Percentiles rank a stretch among this genome's conserved stretches.
phyloP scores from a whole-genome alignment of 202 grass and related monocot species.

The Elaeis oleifera region DNA sequence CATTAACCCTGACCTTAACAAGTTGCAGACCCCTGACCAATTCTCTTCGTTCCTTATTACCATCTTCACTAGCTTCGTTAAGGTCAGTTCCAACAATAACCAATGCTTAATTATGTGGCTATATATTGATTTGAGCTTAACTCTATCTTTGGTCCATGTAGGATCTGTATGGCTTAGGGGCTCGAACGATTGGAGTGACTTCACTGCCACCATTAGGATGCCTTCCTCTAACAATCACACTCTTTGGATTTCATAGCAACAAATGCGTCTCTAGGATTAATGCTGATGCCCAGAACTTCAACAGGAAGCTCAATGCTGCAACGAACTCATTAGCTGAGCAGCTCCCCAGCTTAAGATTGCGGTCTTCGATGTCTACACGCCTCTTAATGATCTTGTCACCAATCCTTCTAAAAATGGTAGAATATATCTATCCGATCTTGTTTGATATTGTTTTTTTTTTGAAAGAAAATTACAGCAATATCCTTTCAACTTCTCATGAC shows the following conservation, averaged over 20 bases:
- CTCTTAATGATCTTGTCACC: conserved; percentile 35
- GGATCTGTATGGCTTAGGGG: conserved; percentile 66
- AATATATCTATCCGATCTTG: background rate
- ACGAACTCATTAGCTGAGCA: conserved; percentile 24
- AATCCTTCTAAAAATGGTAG: conserved; percentile 41
- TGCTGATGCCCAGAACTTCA: conserved; percentile 50
- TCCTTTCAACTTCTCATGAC: too few relatives aligned
- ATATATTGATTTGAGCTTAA: background rate
- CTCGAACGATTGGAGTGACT: conserved; percentile 60
- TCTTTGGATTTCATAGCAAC: conserved; percentile 35
- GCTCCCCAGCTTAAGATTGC: conserved; percentile 37
- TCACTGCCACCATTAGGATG: conserved; percentile 71
- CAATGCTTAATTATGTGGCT: background rate
- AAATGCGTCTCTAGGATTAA: conserved; percentile 52
- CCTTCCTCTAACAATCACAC: conserved; percentile 45
- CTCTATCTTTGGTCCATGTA: conserved; percentile 3
- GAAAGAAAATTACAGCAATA: too few relatives aligned
- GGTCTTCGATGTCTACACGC: conserved; percentile 68
- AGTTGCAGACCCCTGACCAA: conserved; percentile 33
- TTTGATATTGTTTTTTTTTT: too few relatives aligned
- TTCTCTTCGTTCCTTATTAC: conserved; percentile 46
- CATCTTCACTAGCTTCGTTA: conserved; percentile 42
- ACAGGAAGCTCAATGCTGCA: conserved; percentile 55
- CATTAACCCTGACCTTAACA: conserved; percentile 49
- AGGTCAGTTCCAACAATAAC: conserved; percentile 13